phyloP scores from a whole-genome alignment of 768 basidiomycete species.

The Boletus speciosus region DNA sequence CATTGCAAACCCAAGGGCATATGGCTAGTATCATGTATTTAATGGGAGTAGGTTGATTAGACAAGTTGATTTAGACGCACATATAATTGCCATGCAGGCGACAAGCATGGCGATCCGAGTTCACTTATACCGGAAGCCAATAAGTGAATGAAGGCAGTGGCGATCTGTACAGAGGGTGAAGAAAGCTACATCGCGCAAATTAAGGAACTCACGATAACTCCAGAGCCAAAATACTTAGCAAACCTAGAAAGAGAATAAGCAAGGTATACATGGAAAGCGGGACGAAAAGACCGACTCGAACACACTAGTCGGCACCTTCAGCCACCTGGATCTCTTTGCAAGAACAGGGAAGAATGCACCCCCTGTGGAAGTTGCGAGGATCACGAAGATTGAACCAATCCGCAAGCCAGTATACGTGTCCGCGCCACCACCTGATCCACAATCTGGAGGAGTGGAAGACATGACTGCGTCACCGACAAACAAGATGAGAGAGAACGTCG shows the following conservation, averaged over 20 bases:
- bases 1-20: slow-evolving; percentile 77
- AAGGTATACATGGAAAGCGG: neutral
- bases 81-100: slow-evolving; percentile 67
- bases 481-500: neutral
- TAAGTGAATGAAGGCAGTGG: slow-evolving; percentile 86
- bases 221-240: slow-evolving; percentile 88
- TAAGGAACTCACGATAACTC: slow-evolving; percentile 63
- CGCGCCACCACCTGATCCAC: slow-evolving; percentile 49
- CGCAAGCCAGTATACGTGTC: slow-evolving; percentile 51
- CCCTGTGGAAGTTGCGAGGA: slow-evolving; percentile 53
- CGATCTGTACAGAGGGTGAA: slow-evolving; percentile 50
- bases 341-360: slow-evolving; percentile 76
- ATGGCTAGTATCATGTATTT: slow-evolving; percentile 52
- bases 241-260: slow-evolving; percentile 44
- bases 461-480: slow-evolving; percentile 7
- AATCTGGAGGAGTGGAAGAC: slow-evolving; percentile 29
- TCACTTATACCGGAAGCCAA: slow-evolving; percentile 72
- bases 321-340: slow-evolving; percentile 46
- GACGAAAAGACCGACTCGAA: slow-evolving; percentile 61
- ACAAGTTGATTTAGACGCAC: slow-evolving; percentile 39
- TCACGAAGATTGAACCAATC: slow-evolving; percentile 72
- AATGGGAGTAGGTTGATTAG: neutral
- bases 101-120: slow-evolving; percentile 67
- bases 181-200: neutral
- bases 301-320: slow-evolving; percentile 37